phyloP scores from a whole-genome alignment of 2,329 filamentous ascomycete species.

The Trichophyton schoenleinii region DNA sequence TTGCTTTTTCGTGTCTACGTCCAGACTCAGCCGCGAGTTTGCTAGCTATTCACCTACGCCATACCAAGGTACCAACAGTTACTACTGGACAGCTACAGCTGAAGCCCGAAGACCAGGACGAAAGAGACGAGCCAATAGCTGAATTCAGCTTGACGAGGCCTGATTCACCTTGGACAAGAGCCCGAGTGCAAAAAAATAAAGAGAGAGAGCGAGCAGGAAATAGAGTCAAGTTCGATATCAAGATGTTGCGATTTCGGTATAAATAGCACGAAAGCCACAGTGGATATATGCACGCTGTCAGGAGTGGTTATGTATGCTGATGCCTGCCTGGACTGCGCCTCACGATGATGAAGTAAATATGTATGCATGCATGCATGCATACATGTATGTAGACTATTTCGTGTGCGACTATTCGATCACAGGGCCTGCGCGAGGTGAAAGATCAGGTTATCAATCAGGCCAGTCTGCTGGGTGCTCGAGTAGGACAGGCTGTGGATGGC shows the following conservation, averaged over 20 bases:
- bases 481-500: neutral
- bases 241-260: neutral
- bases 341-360: neutral
- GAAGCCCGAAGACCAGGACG: neutral
- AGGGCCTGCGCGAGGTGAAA: neutral
- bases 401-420: neutral
- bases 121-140: neutral
- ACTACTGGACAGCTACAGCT: no score
- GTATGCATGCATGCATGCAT: neutral
- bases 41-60: neutral
- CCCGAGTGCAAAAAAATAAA: neutral
- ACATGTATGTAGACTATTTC: neutral
- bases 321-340: neutral
- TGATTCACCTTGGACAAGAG: neutral
- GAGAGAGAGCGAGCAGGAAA: neutral
- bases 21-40: constrained; percentile 1
- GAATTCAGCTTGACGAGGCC: neutral
- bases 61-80: no score
- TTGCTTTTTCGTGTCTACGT: neutral
- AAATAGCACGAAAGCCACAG: constrained; percentile 2
- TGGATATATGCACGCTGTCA: neutral
- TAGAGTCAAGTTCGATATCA: neutral
- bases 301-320: neutral
- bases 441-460: neutral
- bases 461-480: neutral